These are phyloP conservation scores for Termitomyces titanicus DNA, from an alignment of 768 basidiomycete genomes.

Conservation along the genomic window DNA sequence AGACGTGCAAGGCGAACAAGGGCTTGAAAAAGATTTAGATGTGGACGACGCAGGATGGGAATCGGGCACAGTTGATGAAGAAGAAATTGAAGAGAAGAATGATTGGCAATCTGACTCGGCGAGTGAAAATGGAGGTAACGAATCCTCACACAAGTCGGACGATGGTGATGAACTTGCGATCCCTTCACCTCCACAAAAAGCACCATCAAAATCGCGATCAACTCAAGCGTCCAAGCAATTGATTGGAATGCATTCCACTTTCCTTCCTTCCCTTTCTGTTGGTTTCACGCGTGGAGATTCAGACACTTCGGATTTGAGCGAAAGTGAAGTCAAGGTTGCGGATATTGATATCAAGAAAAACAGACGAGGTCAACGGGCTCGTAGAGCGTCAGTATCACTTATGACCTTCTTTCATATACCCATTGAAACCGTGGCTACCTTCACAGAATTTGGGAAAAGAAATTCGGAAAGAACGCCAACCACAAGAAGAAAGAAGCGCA, in stretches of 20 bases:
- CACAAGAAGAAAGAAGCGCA: constrained; percentile 71
- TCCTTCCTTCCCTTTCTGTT: constrained; percentile 84
- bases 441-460: constrained; percentile 95
- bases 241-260: constrained; percentile 46
- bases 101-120: constrained; percentile 57
- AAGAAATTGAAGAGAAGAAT: constrained; percentile 26
- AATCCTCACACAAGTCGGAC: constrained; percentile 25
- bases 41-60: constrained; percentile 35
- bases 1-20: constrained; percentile 20
- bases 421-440: constrained; percentile 2
- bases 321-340: constrained; percentile 51
- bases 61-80: constrained; percentile 38
- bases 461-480: constrained; percentile 87
- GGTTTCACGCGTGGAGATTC: constrained; percentile 83
- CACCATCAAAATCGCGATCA: constrained; percentile 18
- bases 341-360: constrained; percentile 71
- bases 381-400: constrained; percentile 73
- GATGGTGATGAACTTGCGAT: constrained; percentile 30
- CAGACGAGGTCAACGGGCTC: constrained; percentile 88
- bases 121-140: constrained; percentile 23
- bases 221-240: constrained; percentile 20
- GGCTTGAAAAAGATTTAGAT: constrained; percentile 12
- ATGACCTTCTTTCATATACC: not conserved
- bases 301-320: constrained; percentile 74
- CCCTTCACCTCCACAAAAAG: constrained; percentile 17